phyloP scores from a whole-genome alignment of 495 filamentous ascomycete species.

The Astrothelium macrocarpum region DNA sequence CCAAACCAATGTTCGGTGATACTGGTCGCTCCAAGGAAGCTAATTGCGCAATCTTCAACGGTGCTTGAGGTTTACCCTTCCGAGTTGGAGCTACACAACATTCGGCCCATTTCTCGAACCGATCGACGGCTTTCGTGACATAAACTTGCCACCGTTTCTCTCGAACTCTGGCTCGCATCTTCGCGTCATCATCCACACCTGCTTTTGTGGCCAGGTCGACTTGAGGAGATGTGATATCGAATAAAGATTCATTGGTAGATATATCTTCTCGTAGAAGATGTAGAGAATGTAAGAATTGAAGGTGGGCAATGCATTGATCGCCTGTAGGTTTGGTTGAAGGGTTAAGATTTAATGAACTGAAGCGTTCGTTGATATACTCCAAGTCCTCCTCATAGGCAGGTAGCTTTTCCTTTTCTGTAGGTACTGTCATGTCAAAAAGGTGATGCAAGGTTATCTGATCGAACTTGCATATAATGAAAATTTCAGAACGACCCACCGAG shows the following conservation, averaged over 20 bases:
- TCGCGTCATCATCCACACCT: conserved; percentile 20
- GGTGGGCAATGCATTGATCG: conserved; percentile 58
- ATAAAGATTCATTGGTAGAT: conserved; percentile 54
- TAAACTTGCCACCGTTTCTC: conserved; percentile 80
- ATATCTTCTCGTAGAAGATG: conserved; percentile 57
- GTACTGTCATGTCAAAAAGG: background rate
- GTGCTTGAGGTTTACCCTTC: background rate
- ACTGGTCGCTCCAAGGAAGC: conserved; percentile 21
- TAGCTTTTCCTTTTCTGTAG: background rate
- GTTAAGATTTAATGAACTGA: background rate
- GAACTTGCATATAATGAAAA: no score
- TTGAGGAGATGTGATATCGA: conserved; percentile 47
- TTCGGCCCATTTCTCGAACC: conserved; percentile 67
- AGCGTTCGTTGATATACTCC: background rate
- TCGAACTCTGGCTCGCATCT: conserved; percentile 43
- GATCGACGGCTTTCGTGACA: conserved; percentile 59
- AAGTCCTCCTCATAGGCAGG: background rate
- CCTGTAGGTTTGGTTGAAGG: conserved; percentile 13
- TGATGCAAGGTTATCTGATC: no score
- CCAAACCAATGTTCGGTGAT: conserved; percentile 11
- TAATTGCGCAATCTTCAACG: conserved; percentile 9
- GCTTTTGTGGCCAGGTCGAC: conserved; percentile 2
- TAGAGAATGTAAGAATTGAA: conserved; percentile 66
- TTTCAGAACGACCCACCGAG: no score
- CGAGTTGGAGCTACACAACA: conserved; percentile 13